phyloP scores from a whole-genome alignment of 2,329 filamentous ascomycete genomes.

The Fusarium abutilonis region DNA sequence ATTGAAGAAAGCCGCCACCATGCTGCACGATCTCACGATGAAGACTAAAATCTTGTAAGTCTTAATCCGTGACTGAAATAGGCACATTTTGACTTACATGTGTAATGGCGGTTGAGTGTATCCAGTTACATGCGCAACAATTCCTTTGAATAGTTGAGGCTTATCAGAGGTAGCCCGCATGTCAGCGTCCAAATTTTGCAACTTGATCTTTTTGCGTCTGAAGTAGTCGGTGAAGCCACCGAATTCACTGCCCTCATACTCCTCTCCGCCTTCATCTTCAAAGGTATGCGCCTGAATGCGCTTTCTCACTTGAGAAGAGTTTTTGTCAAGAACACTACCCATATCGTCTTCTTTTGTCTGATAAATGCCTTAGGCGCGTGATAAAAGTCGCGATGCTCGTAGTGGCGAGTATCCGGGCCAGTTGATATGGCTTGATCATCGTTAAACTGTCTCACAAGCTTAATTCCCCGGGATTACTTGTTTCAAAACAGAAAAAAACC shows the following conservation, averaged over 20 bases:
- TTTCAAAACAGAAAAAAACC: not conserved
- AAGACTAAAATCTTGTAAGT: constrained; percentile 57
- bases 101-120: constrained; percentile 95
- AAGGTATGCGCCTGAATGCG: constrained; percentile 75
- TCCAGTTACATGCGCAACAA: constrained; percentile 92
- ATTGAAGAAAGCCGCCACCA: constrained; percentile 95
- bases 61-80: not conserved
- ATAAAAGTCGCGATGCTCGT: constrained; percentile 8
- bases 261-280: constrained; percentile 83
- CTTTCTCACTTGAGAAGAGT: constrained; percentile 70
- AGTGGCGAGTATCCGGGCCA: constrained; percentile 14
- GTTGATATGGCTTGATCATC: constrained; percentile 4
- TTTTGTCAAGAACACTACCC: constrained; percentile 70
- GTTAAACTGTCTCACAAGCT: constrained; percentile 6
- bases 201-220: constrained; percentile 93
- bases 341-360: constrained; percentile 52
- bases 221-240: constrained; percentile 94
- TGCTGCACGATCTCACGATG: constrained; percentile 88
- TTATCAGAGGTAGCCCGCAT: constrained; percentile 75
- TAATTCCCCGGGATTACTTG: not conserved
- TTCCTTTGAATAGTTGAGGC: constrained; percentile 86
- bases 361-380: not conserved
- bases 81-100: constrained; percentile 59
- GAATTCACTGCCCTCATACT: constrained; percentile 88
- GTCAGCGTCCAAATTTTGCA: constrained; percentile 92